A percentile compares a stretch with the other conserved stretches of the same genome.
These are phyloP conservation scores for Jimgerdemannia lactiflua DNA, from an alignment of 192 early-diverging fungal species.

Conservation along the genomic window DNA sequence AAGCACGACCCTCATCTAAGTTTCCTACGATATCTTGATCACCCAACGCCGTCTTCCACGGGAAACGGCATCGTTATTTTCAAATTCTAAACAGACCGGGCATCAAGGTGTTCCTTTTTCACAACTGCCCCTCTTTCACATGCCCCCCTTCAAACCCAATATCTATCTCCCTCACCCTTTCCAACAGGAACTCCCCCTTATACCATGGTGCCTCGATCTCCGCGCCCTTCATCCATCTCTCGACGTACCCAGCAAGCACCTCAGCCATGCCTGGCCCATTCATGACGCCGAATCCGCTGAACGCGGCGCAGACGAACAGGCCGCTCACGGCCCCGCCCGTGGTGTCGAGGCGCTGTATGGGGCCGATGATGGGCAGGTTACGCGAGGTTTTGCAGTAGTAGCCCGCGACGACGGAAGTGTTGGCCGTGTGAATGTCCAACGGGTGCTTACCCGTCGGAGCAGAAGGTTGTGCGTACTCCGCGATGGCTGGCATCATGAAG, in stretches of 20 bases:
- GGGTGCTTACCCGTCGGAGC: not conserved
- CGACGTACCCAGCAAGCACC: not conserved
- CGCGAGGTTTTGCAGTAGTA: conserved; percentile 6
- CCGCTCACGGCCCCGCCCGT: not conserved
- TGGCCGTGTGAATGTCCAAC: not conserved
- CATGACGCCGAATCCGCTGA: conserved; percentile 5
- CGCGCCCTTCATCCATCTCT: not conserved
- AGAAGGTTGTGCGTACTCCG: not conserved
- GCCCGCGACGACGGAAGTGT: not conserved
- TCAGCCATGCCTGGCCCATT: not conserved
- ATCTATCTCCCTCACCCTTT: not conserved
- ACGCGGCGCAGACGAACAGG: conserved; percentile 1
- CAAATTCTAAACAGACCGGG: not conserved
- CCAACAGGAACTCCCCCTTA: not conserved
- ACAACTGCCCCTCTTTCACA: not conserved
- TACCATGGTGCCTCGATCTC: conserved; percentile 1
- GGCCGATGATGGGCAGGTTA: conserved; percentile 1
- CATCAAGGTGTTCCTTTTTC: not conserved
- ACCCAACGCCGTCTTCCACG: too few relatives aligned
- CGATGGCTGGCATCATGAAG: not conserved
- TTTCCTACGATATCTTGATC: too few relatives aligned
- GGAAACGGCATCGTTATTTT: not conserved
- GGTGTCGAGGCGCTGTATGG: not conserved
- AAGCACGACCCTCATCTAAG: too few relatives aligned
- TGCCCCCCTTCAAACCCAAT: not conserved